A percentile compares a stretch with the other conserved stretches of the same genome.
These are phyloP conservation scores for Hygrocybe coccinea DNA, from an alignment of 768 basidiomycete genomes.

Conservation along the genomic window DNA sequence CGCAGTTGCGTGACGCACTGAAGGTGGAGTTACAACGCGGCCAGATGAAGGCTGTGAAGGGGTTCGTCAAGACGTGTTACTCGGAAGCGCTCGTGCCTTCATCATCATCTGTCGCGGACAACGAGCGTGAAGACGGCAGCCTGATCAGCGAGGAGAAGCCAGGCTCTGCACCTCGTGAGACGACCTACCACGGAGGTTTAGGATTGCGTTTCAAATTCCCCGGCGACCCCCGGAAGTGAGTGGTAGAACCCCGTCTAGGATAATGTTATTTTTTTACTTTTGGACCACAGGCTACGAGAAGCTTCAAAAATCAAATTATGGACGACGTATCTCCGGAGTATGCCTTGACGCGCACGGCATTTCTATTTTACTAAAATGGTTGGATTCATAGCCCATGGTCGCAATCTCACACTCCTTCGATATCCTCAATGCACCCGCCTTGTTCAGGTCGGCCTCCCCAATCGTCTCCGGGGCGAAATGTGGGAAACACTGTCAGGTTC, in stretches of 20 bases:
- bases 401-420: conserved; percentile 89
- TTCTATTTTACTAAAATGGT: conserved; percentile 10
- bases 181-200: conserved; percentile 69
- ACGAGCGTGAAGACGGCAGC: conserved; percentile 66
- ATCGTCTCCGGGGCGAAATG: conserved; percentile 90
- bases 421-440: conserved; percentile 97
- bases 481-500: conserved; percentile 98
- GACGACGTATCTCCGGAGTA: conserved; percentile 81
- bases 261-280: neutral
- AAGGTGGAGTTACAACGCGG: conserved; percentile 86
- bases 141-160: conserved; percentile 53
- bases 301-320: conserved; percentile 94
- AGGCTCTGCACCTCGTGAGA: conserved; percentile 40
- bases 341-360: conserved; percentile 16
- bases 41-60: conserved; percentile 89
- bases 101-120: conserved; percentile 52
- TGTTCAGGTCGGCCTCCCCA: conserved; percentile 94
- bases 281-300: conserved; percentile 62
- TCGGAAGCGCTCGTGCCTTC: conserved; percentile 80
- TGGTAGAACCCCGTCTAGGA: neutral
- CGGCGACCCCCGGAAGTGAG: conserved; percentile 86
- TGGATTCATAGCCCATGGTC: conserved; percentile 66
- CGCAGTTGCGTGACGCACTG: conserved; percentile 80
- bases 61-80: conserved; percentile 88
- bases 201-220: conserved; percentile 85